Conservation (phyloP, 768 basidiomycete genomes). For the Candolleomyces aberdarensis region DNA sequence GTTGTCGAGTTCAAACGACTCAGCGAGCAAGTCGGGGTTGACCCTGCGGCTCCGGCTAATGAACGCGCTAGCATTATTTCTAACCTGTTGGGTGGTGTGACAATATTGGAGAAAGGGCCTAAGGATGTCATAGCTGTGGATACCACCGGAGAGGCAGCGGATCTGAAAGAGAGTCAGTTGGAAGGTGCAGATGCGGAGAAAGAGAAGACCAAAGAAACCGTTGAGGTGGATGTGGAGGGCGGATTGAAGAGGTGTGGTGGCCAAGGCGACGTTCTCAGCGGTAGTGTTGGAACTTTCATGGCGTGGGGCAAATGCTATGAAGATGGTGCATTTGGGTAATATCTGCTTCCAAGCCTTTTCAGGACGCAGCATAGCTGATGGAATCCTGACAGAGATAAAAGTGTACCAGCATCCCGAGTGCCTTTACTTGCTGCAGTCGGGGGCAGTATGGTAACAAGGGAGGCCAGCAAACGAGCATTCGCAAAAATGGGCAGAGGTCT, state of each 20-base stretch:
- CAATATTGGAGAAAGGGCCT: constrained; percentile 86
- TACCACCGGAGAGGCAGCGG: constrained; percentile 54
- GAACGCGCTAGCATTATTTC: constrained; percentile 74
- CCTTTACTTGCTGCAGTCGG: constrained; percentile 84
- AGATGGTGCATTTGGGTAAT: constrained; percentile 76
- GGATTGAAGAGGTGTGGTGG: constrained; percentile 93
- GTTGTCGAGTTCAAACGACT: constrained; percentile 89
- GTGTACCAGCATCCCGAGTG: constrained; percentile 58
- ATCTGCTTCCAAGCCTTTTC: constrained; percentile 2
- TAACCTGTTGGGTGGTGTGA: constrained; percentile 75
- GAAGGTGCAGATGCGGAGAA: constrained; percentile 43
- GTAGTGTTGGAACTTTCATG: constrained; percentile 82
- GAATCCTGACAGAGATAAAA: constrained; percentile 42
- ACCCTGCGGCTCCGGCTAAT: constrained; percentile 44
- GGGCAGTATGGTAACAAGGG: constrained; percentile 86
- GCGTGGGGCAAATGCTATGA: constrained; percentile 97
- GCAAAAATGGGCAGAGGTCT: constrained; percentile 72
- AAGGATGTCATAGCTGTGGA: constrained; percentile 81
- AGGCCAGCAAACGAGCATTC: constrained; percentile 76
- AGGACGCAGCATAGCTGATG: background rate
- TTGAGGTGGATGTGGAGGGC: constrained; percentile 68
- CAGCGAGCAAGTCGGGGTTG: constrained; percentile 68
- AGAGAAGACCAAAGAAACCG: constrained; percentile 53
- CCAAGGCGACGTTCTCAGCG: constrained; percentile 92
- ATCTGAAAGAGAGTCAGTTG: constrained; percentile 40